Percentiles rank a stretch among this genome's conserved stretches.
These are phyloP conservation scores for Suhomyces taliae DNA, from an alignment of 1,139 yeast genomes.

Conservation along the genomic window DNA sequence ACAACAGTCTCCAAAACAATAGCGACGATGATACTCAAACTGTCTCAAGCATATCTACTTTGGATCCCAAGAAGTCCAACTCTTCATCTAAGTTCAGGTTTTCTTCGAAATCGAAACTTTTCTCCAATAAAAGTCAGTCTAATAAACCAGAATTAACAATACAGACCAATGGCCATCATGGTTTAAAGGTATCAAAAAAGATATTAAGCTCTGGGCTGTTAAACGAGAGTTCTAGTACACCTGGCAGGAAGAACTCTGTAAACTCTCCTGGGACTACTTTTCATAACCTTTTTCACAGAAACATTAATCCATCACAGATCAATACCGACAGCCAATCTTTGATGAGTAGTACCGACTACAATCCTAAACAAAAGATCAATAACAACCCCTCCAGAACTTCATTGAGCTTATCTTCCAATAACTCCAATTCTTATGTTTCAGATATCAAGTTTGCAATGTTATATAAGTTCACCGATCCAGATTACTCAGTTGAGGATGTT, in stretches of 20 bases:
- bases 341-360: constrained; percentile 12
- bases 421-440: constrained; percentile 40
- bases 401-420: constrained; percentile 41
- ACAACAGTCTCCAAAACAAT: constrained; percentile 7
- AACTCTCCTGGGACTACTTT: constrained; percentile 39
- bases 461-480: constrained; percentile 43
- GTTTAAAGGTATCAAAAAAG: constrained; percentile 30
- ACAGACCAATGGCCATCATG: constrained; percentile 31
- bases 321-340: constrained; percentile 3
- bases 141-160: constrained; percentile 30
- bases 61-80: constrained; percentile 9
- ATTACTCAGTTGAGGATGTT: constrained; percentile 25
- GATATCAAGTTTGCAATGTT: constrained; percentile 37
- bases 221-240: constrained; percentile 17
- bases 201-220: constrained; percentile 24
- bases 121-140: constrained; percentile 13
- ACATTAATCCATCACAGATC: constrained; percentile 20
- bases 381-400: constrained; percentile 22
- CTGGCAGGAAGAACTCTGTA: constrained; percentile 26
- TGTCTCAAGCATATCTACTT: constrained; percentile 3
- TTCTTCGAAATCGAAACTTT: constrained; percentile 18
- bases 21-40: constrained; percentile 12
- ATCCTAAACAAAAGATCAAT: constrained; percentile 15
- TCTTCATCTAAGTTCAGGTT: constrained; percentile 13
- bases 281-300: constrained; percentile 38